Percentiles rank a stretch among this genome's conserved stretches.
phyloP scores from a whole-genome alignment of 805 yeast species.

The Starmerella apis region DNA sequence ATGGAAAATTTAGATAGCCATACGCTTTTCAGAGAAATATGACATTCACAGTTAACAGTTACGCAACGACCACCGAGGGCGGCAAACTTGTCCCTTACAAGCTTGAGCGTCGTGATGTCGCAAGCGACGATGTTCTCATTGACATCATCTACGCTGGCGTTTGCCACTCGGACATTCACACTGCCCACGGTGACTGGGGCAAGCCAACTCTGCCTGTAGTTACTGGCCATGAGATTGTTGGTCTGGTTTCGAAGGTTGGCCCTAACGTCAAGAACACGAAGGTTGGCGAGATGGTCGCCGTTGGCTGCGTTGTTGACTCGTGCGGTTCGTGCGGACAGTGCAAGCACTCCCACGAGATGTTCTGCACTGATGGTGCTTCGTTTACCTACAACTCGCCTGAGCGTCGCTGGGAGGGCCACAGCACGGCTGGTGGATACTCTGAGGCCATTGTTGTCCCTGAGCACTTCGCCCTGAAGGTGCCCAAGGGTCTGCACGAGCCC shows the following conservation, averaged over 20 bases:
- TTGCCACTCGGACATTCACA: constrained; percentile 53
- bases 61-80: constrained; percentile 2
- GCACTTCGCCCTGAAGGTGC: constrained; percentile 53
- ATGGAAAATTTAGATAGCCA: too few relatives aligned
- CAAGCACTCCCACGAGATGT: constrained; percentile 42
- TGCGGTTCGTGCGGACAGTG: constrained; percentile 57
- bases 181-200: constrained; percentile 45
- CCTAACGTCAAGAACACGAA: constrained; percentile 39
- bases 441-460: constrained; percentile 39
- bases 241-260: constrained; percentile 41
- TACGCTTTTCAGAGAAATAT: not conserved
- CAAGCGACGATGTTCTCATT: constrained; percentile 31
- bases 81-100: constrained; percentile 10
- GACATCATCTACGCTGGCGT: constrained; percentile 29
- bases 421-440: constrained; percentile 41
- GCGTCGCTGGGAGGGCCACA: constrained; percentile 46
- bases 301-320: constrained; percentile 58
- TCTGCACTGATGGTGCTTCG: constrained; percentile 40
- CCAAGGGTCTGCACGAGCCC: constrained; percentile 42
- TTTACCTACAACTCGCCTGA: constrained; percentile 41
- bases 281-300: constrained; percentile 71
- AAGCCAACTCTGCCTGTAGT: constrained; percentile 30
- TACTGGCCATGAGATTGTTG: constrained; percentile 42
- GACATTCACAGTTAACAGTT: constrained; percentile 13
- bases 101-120: constrained; percentile 19